These are phyloP conservation scores for Proliferodiscus dingleyae DNA, from an alignment of 2,329 filamentous ascomycete species.

Conservation along the genomic window DNA sequence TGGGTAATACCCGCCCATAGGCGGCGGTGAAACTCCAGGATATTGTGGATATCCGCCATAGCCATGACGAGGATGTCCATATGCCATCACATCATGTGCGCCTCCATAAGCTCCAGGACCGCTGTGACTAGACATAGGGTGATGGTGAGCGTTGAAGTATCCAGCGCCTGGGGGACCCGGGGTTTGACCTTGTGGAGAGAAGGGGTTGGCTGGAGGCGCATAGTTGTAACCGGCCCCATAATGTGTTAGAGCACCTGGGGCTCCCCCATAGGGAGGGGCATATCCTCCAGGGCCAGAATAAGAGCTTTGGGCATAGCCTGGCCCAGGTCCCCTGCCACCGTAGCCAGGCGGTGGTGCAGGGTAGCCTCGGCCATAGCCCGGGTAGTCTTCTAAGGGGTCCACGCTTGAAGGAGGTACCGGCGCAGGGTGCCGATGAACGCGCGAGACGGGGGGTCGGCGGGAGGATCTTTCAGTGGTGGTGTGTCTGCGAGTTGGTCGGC, in stretches of 20 bases:
- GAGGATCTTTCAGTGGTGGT: conserved; percentile 32
- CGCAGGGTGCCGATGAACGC: conserved; percentile 39
- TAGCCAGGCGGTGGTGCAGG: conserved; percentile 30
- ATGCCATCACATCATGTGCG: conserved; percentile 28
- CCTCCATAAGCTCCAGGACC: conserved; percentile 20
- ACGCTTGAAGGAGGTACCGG: conserved; percentile 55
- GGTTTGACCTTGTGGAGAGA: conserved; percentile 25
- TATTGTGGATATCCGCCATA: conserved; percentile 23
- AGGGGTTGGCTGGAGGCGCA: conserved; percentile 24
- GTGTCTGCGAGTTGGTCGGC: conserved; percentile 35
- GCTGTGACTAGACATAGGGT: conserved; percentile 37
- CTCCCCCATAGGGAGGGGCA: conserved; percentile 27
- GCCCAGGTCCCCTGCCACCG: conserved; percentile 22
- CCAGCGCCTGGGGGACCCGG: conserved; percentile 24
- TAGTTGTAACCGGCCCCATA: conserved; percentile 26
- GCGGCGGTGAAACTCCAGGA: conserved; percentile 14
- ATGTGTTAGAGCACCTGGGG: conserved; percentile 27
- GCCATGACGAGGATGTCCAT: conserved; percentile 17
- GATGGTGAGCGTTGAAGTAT: conserved; percentile 32
- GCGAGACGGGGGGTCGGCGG: conserved; percentile 33
- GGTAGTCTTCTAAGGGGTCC: conserved; percentile 62
- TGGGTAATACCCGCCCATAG: conserved; percentile 18
- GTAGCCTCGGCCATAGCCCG: conserved; percentile 39
- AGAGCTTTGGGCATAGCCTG: conserved; percentile 28
- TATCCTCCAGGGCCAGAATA: conserved; percentile 24